Base-by-base conservation (phyloP, 805 yeast species). In the Myxozyma neotropica region DNA sequence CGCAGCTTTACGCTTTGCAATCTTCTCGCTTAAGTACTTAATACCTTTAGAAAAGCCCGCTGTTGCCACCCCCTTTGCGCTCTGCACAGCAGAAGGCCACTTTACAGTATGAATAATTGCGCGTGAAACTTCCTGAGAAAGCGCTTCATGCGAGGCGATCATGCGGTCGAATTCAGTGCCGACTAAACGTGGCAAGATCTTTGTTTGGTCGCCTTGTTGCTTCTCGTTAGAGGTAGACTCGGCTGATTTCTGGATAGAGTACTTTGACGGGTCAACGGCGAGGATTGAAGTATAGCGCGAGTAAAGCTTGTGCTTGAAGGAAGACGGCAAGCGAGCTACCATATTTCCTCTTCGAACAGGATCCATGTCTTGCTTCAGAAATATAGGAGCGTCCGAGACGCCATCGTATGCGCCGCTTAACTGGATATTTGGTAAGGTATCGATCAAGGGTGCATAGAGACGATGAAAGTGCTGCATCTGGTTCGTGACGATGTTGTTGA, bases 11-110 rank as follows among this genome's bases (percentile, higher is more conserved):
- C 72, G 70, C 64, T 80, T 80, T 23, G 68, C 65, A 54, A 79
- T 75, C 73, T 92, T 92, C 49, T 89, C 95, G 72, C 81, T 75
- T 3, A 95, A 92, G 72, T 92, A 92, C 68, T 80, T 82, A 51
- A 84, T 70, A 10, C 92, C 83, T 70, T 87, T 88, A 19, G 76
- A 70, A 0, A 88, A 51, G 0, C 99, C 99, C 0, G 98, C 97
- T 2, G 96, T 90, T 43, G 89, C 75, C 1, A 93, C 68, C 0
- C 99, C 99, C 72, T 93, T 91, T 17, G 83, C 64, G 31, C 89
- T 83, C 73, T 94, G 99, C 7, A 83, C 73, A 15, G 85, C 70
- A 15, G 96, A 88, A n/a, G 94, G 86, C 70, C 75, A 74, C 44
- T 77, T 77, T 6, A 92, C 91, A 0, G 87, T 87, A 26, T 78